Percentiles rank a stretch among this genome's conserved stretches.
Conservation (phyloP, 768 basidiomycete species). For the Daedaleopsis nitida region DNA sequence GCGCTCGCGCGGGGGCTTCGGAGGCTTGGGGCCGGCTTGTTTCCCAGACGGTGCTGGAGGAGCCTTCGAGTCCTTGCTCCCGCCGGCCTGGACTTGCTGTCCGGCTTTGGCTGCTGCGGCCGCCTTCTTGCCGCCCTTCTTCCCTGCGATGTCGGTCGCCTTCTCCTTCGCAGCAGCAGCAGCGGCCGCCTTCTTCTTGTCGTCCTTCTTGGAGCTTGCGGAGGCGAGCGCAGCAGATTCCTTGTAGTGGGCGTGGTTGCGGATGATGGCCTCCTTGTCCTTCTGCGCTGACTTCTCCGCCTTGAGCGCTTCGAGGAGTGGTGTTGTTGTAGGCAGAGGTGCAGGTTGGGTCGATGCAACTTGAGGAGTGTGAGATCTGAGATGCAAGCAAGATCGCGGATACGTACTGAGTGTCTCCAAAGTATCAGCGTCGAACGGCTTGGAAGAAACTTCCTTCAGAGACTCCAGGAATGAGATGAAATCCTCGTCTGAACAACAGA, state of each 20-base stretch:
- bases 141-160: conserved; percentile 30
- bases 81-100: conserved; percentile 13
- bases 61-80: neutral
- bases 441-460: conserved; percentile 53
- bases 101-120: conserved; percentile 28
- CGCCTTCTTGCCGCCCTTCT: conserved; percentile 37
- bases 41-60: neutral
- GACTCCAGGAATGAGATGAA: conserved; percentile 81
- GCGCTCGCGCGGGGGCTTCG: conserved; percentile 21
- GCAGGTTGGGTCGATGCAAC: conserved; percentile 66
- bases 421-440: conserved; percentile 56
- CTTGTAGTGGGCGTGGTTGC: conserved; percentile 75
- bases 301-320: conserved; percentile 90
- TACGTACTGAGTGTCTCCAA: conserved; percentile 64
- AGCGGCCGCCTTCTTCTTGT: conserved; percentile 38
- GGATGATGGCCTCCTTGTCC: conserved; percentile 72
- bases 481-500: conserved; percentile 64
- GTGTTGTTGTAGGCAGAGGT: conserved; percentile 77
- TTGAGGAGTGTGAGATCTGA: conserved; percentile 28
- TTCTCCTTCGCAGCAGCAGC: conserved; percentile 23
- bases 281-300: conserved; percentile 71
- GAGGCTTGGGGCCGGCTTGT: conserved; percentile 10
- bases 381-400: neutral
- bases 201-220: conserved; percentile 41
- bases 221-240: conserved; percentile 39